phyloP scores from a whole-genome alignment of 768 basidiomycete species.

The Brasilioporus rufonigricans region DNA sequence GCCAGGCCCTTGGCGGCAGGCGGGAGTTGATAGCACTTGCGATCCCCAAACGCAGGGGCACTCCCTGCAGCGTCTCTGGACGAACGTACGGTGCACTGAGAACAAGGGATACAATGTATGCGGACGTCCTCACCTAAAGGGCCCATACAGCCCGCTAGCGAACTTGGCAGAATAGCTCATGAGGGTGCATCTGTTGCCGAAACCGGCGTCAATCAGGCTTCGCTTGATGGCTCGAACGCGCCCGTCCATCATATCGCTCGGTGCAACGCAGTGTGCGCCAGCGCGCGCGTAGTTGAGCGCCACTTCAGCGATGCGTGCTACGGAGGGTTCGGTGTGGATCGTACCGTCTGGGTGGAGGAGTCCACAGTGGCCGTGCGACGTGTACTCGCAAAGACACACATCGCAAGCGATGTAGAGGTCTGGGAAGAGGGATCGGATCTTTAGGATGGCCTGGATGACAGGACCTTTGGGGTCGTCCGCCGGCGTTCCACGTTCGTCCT shows the following conservation, averaged over 20 bases:
- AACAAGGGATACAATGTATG: too few relatives aligned
- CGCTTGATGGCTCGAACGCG: slow-evolving; percentile 88
- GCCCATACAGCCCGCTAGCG: slow-evolving; percentile 91
- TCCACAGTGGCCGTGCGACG: slow-evolving; percentile 97
- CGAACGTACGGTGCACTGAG: not conserved
- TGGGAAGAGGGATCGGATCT: slow-evolving; percentile 76
- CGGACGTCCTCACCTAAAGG: slow-evolving; percentile 81
- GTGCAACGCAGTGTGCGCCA: slow-evolving; percentile 97
- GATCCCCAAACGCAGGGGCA: slow-evolving; percentile 89
- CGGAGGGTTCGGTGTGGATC: slow-evolving; percentile 75
- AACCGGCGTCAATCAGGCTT: slow-evolving; percentile 75
- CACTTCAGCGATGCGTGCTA: slow-evolving; percentile 87
- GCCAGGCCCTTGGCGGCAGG: slow-evolving; percentile 87
- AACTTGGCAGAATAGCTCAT: slow-evolving; percentile 99
- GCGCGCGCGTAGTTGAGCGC: slow-evolving; percentile 90
- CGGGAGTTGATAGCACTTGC: slow-evolving; percentile 98
- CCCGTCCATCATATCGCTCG: slow-evolving; percentile 99
- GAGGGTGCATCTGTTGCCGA: slow-evolving; percentile 84
- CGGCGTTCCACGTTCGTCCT: slow-evolving; percentile 83
- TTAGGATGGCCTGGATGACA: slow-evolving; percentile 89
- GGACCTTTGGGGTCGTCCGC: slow-evolving; percentile 91
- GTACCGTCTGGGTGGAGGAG: slow-evolving; percentile 69
- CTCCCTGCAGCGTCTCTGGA: slow-evolving; percentile 95
- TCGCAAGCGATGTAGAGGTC: slow-evolving; percentile 87
- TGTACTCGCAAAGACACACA: slow-evolving; percentile 99